Conservation (phyloP, 2,329 filamentous ascomycete species). For the Nemania serpens region DNA sequence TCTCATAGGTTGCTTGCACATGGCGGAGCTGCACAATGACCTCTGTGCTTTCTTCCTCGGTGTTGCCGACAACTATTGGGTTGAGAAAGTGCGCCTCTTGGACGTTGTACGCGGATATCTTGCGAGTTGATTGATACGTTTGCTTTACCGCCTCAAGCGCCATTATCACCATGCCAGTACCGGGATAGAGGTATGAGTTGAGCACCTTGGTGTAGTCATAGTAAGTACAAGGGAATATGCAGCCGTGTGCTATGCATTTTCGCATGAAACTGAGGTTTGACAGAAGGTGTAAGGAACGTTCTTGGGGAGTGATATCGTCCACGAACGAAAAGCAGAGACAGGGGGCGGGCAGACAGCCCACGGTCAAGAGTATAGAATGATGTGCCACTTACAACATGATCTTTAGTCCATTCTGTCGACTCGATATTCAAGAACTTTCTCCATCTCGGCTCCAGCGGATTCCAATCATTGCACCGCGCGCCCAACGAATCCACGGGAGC, state of each 20-base stretch:
- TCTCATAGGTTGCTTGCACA: constrained; percentile 16
- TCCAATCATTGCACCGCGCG: constrained; percentile 23
- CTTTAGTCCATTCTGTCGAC: constrained; percentile 1
- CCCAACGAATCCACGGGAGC: not conserved
- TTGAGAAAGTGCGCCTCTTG: constrained; percentile 8
- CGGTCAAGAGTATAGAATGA: no score
- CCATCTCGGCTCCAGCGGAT: constrained; percentile 15
- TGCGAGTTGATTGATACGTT: constrained; percentile 10
- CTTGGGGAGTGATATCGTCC: no score
- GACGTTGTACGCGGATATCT: constrained; percentile 19
- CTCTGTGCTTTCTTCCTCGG: constrained; percentile 10
- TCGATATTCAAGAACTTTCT: not conserved
- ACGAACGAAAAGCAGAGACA: no score
- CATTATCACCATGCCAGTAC: constrained; percentile 44
- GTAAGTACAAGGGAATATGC: no score
- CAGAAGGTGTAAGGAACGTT: no score
- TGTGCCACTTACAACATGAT: constrained; percentile 16
- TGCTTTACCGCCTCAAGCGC: constrained; percentile 45
- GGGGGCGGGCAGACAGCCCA: no score
- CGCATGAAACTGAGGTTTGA: no score
- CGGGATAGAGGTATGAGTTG: constrained; percentile 31
- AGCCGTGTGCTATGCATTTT: no score
- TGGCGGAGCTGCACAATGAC: constrained; percentile 31
- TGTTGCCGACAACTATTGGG: not conserved
- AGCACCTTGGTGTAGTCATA: not conserved